Evolutionary conservation across 2,329 filamentous ascomycete genomes (phyloP).

Genomic region (Pseudogymnoascus sp.): DNA sequence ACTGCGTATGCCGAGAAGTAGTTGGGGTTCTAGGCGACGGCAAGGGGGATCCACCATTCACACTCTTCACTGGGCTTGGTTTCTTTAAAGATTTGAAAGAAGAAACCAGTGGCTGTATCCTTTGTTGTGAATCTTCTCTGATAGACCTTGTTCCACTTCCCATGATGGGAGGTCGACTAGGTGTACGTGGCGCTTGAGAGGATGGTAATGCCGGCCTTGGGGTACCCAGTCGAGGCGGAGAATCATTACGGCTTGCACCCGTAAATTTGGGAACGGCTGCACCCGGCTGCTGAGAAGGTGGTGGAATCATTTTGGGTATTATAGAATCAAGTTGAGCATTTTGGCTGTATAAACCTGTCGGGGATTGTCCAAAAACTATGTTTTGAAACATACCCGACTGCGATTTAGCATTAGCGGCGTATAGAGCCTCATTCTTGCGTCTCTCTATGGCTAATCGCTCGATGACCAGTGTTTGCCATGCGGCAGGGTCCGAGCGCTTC

Average conservation of each 20-base stretch:
- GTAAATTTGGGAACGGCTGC: background rate
- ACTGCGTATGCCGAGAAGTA: background rate
- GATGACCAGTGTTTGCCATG: background rate
- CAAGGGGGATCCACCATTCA: background rate
- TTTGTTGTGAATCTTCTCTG: background rate
- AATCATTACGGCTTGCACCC: background rate
- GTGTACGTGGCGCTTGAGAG: background rate
- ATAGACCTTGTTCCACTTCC: background rate
- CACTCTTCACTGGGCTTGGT: background rate
- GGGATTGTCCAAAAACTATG: background rate
- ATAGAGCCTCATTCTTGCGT: background rate
- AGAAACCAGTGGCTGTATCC: background rate
- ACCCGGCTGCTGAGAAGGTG: background rate
- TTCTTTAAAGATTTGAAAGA: background rate
- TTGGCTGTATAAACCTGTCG: background rate
- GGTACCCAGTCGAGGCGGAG: background rate
- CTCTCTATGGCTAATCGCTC: background rate
- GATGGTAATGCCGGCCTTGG: background rate
- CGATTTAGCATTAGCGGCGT: background rate
- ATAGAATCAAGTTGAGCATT: background rate
- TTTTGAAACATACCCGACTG: background rate
- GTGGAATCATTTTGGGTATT: background rate
- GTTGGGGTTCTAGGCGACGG: background rate
- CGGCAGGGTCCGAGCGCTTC: slow-evolving; percentile 20
- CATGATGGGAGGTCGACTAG: background rate